These are phyloP conservation scores for Yamadazyma philogaea DNA, from an alignment of 805 yeast genomes.

Conservation along the genomic window DNA sequence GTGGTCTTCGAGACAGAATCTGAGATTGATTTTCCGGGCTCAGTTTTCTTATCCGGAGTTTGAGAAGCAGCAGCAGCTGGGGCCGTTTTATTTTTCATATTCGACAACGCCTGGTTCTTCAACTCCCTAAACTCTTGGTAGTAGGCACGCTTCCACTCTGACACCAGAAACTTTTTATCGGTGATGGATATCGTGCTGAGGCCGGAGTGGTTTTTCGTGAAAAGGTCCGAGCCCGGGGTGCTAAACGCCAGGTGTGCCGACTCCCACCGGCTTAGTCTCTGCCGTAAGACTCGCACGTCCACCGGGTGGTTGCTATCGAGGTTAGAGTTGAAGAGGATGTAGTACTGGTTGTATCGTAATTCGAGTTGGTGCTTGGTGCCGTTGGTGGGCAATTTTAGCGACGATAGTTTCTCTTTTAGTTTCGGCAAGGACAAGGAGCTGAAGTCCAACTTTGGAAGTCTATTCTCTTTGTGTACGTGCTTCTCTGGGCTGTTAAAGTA, in stretches of 20 bases:
- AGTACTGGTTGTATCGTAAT: slow-evolving; percentile 71
- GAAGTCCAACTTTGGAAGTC: slow-evolving; percentile 65
- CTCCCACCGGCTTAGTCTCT: slow-evolving; percentile 69
- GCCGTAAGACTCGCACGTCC: slow-evolving; percentile 51
- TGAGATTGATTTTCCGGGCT: neutral
- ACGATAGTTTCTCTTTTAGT: slow-evolving; percentile 56
- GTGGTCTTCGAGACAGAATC: no score
- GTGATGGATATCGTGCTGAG: slow-evolving; percentile 31
- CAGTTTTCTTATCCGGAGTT: neutral
- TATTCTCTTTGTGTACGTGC: slow-evolving; percentile 29
- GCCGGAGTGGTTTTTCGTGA: slow-evolving; percentile 14
- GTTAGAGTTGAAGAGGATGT: slow-evolving; percentile 76
- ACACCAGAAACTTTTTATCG: slow-evolving; percentile 46
- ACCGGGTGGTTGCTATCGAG: slow-evolving; percentile 69
- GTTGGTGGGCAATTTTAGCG: slow-evolving; percentile 51
- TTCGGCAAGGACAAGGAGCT: slow-evolving; percentile 55
- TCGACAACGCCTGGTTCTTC: slow-evolving; percentile 31
- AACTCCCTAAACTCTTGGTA: slow-evolving; percentile 38
- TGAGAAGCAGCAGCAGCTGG: neutral
- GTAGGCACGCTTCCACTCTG: slow-evolving; percentile 42
- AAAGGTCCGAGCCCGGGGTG: slow-evolving; percentile 21
- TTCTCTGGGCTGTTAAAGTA: slow-evolving; percentile 29
- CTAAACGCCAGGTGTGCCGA: slow-evolving; percentile 35
- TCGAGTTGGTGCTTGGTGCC: slow-evolving; percentile 69
- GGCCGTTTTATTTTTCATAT: slow-evolving; percentile 1